Evolutionary conservation across 2,329 filamentous ascomycete species (phyloP), one percentile per base, ranked within the genome.

Genomic region (Microdochium nivale): DNA sequence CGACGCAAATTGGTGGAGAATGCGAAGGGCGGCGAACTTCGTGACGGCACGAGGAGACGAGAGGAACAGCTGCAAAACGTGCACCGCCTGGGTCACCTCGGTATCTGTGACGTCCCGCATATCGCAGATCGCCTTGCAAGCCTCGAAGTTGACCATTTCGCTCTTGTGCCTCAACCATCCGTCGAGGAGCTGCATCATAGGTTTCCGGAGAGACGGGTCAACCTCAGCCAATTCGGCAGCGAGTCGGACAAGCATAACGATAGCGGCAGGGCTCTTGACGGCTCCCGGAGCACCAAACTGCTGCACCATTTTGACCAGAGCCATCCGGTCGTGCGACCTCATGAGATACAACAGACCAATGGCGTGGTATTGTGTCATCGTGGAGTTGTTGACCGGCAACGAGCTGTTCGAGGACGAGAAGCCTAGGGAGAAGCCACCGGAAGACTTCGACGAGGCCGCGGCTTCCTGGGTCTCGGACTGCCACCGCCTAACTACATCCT

Each of bases 251-350:
- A 99, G 79, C 81, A 99, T 86, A 49, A 99, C 83, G 53, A 91
- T 86, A 32, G 91, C 94, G 54, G 92, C 89, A 21, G 94, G 90
- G 70, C 88, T 96, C 83, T 96, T 97, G 56, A 97, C 86, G 11
- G 90, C 90, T 53, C 94, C 94, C 16, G 90, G 83, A 50, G 86
- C 86, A 50, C 90, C 90, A 67, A 96, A 97, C 70, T 99, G 94
- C 74, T 99, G 94, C n/a, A 99, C 92, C 94, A 99, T 97, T 80
- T 99, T 99, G 55, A 97, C 92, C 61, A 99, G 74, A 23, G 94
- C 91, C 94, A 99, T 99, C 62, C 94, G 84, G 70, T 99, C 94
- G 69, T 96, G 91, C 63, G 87, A 87, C 64, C 94, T 87, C 90
- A 97, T 97, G 73, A 97, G 92, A 70, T 97, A 99, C 46, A 99